These are phyloP conservation scores for Ploettnerulaceae sp. DNA, from an alignment of 2,329 filamentous ascomycete species.

Conservation along the genomic window DNA sequence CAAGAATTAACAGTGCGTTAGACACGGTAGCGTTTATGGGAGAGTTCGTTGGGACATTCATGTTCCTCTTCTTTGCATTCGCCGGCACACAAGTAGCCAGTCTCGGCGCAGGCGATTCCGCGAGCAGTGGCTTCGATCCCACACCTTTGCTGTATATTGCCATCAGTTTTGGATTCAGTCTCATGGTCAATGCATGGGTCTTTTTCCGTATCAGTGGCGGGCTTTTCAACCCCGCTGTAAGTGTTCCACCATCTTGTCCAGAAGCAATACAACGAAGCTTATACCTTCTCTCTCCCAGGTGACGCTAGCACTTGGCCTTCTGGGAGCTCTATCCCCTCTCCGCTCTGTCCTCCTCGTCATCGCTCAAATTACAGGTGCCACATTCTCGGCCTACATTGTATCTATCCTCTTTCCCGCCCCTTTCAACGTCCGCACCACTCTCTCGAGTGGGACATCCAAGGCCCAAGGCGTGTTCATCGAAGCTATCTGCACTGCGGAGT, in stretches of 20 bases:
- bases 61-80: slow-evolving; percentile 36
- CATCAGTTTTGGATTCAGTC: slow-evolving; percentile 33
- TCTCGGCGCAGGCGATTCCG: slow-evolving; percentile 25
- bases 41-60: slow-evolving; percentile 34
- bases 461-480: slow-evolving; percentile 48
- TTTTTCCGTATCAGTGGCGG: slow-evolving; percentile 49
- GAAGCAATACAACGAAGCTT: not conserved
- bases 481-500: slow-evolving; percentile 43
- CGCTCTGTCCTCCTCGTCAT: slow-evolving; percentile 33
- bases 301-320: slow-evolving; percentile 29
- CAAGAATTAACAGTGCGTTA: slow-evolving; percentile 3
- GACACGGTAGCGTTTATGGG: slow-evolving; percentile 28
- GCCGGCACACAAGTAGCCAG: slow-evolving; percentile 30
- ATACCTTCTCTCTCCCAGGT: slow-evolving; percentile 1
- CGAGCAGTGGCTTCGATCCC: slow-evolving; percentile 39
- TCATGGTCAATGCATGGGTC: slow-evolving; percentile 51
- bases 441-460: slow-evolving; percentile 37
- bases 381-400: slow-evolving; percentile 39
- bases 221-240: slow-evolving; percentile 46
- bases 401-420: slow-evolving; percentile 33
- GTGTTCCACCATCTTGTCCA: slow-evolving; percentile 24
- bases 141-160: slow-evolving; percentile 34
- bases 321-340: slow-evolving; percentile 33
- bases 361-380: slow-evolving; percentile 33
- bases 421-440: slow-evolving; percentile 38